Evolutionary conservation across 345 rosid species (phyloP).

Genomic region (Kernera saxatilis): DNA sequence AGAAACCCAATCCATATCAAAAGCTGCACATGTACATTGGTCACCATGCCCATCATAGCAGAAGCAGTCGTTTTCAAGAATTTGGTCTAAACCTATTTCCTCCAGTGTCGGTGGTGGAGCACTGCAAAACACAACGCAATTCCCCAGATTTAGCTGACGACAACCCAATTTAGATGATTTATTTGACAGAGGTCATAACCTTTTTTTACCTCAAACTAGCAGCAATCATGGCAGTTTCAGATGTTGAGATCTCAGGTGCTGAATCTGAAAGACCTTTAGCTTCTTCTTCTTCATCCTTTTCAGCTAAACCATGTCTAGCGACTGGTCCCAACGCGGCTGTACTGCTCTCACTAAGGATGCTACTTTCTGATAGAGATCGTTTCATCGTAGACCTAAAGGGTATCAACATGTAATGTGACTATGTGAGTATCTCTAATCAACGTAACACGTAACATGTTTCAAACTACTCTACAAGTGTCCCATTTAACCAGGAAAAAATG

Average conservation of each 20-base stretch:
- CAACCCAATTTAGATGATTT: background rate
- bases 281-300: conserved; percentile 35
- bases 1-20: conserved; percentile 83
- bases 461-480: background rate
- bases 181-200: background rate
- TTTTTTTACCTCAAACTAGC: conserved; percentile 47
- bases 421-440: conserved; percentile 7
- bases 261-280: conserved; percentile 55
- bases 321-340: conserved; percentile 29
- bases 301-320: conserved; percentile 35
- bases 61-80: conserved; percentile 39
- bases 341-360: conserved; percentile 47
- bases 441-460: background rate
- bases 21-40: conserved; percentile 54
- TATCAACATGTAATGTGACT: background rate
- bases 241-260: conserved; percentile 50
- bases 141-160: conserved; percentile 21
- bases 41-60: conserved; percentile 50
- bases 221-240: conserved; percentile 36
- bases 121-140: conserved; percentile 33
- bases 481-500: background rate
- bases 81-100: conserved; percentile 38
- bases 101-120: conserved; percentile 36
- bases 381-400: conserved; percentile 51
- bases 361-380: conserved; percentile 87